Conservation (phyloP, 1,284 basidiomycete genomes). For the Cutaneotrichosporon daszewskae region DNA sequence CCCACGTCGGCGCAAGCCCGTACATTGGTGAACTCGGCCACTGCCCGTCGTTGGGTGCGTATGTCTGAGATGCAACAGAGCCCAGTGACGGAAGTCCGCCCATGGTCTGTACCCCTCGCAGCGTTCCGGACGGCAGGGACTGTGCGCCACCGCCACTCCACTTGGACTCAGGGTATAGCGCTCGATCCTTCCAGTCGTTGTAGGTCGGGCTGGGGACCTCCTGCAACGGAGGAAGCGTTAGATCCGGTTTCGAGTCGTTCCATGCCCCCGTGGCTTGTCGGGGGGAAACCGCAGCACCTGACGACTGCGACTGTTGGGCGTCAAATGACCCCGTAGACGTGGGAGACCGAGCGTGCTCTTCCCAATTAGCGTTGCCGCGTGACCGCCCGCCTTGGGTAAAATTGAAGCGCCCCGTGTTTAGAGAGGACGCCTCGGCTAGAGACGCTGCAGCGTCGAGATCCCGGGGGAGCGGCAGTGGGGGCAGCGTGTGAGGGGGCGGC, state of each 20-base stretch:
- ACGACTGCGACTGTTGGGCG: constrained; percentile 10
- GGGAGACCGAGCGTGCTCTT: constrained; percentile 9
- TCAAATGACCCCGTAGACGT: constrained; percentile 12
- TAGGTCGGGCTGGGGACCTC: constrained; percentile 7
- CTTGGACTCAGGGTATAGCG: constrained; percentile 5
- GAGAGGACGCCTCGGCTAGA: not conserved
- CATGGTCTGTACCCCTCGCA: too few relatives aligned
- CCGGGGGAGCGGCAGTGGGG: not conserved
- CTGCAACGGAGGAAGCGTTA: constrained; percentile 13
- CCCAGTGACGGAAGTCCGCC: constrained; percentile 8
- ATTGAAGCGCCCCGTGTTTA: constrained; percentile 1
- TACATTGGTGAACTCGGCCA: not conserved
- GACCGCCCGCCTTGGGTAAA: not conserved
- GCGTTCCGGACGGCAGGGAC: not conserved
- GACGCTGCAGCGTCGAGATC: constrained; percentile 8
- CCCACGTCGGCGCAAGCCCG: not conserved
- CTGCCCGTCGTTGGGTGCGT: not conserved
- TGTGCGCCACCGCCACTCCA: constrained; percentile 9
- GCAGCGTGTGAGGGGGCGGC: constrained; percentile 1
- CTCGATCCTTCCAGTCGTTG: constrained; percentile 11
- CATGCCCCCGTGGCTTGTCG: not conserved
- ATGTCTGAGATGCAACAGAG: constrained; percentile 6
- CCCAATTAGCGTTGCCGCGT: constrained; percentile 2
- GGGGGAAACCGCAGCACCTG: constrained; percentile 2
- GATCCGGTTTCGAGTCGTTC: constrained; percentile 1